Conservation (phyloP, 768 basidiomycete species). For the Lactarius tabidus region DNA sequence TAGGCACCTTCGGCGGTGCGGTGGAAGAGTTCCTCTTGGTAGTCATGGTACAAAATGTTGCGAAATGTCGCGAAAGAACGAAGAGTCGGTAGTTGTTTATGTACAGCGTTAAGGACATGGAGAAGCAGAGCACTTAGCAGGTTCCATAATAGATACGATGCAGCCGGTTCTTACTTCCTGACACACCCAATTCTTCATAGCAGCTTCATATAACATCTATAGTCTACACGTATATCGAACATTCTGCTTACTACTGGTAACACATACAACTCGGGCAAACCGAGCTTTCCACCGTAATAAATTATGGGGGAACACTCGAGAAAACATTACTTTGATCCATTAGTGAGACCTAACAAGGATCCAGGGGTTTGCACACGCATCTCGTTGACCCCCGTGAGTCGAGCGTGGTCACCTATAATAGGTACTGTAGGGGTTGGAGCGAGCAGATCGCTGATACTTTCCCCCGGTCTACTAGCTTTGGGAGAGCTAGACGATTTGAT, state of each 20-base stretch:
- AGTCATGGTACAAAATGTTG: constrained; percentile 1
- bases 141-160: background rate
- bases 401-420: background rate
- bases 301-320: background rate
- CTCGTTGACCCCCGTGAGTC: constrained; percentile 2
- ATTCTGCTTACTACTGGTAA: background rate
- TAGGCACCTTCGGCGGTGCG: background rate
- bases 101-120: constrained; percentile 15
- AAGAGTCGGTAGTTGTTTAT: constrained; percentile 8
- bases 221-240: background rate
- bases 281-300: constrained; percentile 14
- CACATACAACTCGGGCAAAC: constrained; percentile 14
- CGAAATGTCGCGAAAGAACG: constrained; percentile 2
- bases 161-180: too few species aligned
- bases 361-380: constrained; percentile 26
- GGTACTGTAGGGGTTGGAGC: constrained; percentile 5
- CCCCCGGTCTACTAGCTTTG: constrained; percentile 1
- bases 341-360: constrained; percentile 23
- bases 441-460: constrained; percentile 9
- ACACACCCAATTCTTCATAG: background rate
- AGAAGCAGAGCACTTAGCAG: background rate
- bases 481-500: constrained; percentile 20
- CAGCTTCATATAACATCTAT: background rate
- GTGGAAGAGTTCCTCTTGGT: background rate
- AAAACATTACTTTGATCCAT: constrained; percentile 11